Evolutionary conservation across 208 protist species (phyloP), one percentile per base, ranked within the genome.

Genomic region (Naegleria lovaniensis): DNA sequence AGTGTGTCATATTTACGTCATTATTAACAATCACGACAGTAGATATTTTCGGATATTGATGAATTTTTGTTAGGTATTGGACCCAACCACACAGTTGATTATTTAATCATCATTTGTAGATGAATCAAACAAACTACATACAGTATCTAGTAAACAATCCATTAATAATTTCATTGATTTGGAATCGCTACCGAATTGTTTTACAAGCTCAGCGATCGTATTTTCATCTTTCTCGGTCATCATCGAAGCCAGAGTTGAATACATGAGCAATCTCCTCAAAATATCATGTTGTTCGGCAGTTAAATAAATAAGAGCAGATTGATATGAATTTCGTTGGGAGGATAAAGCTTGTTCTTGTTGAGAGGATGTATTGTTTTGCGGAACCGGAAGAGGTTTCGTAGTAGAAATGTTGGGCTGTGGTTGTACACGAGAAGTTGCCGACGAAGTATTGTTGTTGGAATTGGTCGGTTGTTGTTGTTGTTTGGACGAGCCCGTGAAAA

Each of bases 121-220:
- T n/a, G n/a, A n/a, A n/a, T n/a, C n/a, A n/a, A n/a, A n/a, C n/a
- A n/a, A 36, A 79, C 19, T 79, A 79, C 67, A 29, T 79, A 79
- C 67, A 36, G 16, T 79, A 79, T 79, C 67, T 36, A 79, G n/a
- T 36, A 79, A 79, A 79, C 67, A 79, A 79, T 79, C 67, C 67
- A 79, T 79, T 9, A 79, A 79, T 79, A 79, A 79, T 79, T 79
- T 79, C 67, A 36, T 79, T 36, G 67, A 79, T 79, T 29, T 79
- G 19, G 25, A 7, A 36, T 79, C 67, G n/a, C 29, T 79, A 36
- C 67, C 67, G n/a, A 79, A 79, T 36, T 36, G 25, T 79, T 79
- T 29, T 36, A 79, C 67, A 7, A 79, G n/a, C n/a, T 79, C 67
- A 19, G 67, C 29, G 9, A 79, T 79, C n/a, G 6, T 29, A 79